Evolutionary conservation across 306 rosid genomes (phyloP), one percentile per base, ranked within the genome.

Genomic region (Urtica urens): DNA sequence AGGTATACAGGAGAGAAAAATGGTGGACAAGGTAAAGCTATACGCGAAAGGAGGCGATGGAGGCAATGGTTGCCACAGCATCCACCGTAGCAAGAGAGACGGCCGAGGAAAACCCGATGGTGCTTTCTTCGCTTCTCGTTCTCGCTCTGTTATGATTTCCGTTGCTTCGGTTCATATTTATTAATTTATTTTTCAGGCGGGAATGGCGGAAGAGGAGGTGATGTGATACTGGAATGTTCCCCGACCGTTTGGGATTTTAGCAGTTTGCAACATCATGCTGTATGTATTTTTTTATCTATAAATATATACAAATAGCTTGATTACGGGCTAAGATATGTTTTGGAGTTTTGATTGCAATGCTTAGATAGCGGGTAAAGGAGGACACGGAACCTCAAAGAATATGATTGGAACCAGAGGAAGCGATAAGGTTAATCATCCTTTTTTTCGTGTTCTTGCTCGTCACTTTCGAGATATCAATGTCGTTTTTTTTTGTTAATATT

Each of bases 121-220:
- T 90, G 42, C 39, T 60, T 62, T 68, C n/a, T n/a, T n/a, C n/a
- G n/a, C n/a, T n/a, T n/a, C n/a, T n/a, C n/a, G n/a, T 23, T 52
- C 38, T 55, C 6, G 43, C 10, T 16, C 5, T 23, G 12, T 19
- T 13, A 26, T 7, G n/a, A 6, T 51, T 3, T 53, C 23, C 35
- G 19, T n/a, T n/a, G n/a, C n/a, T n/a, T n/a, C n/a, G n/a, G n/a
- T n/a, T n/a, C n/a, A n/a, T n/a, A n/a, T n/a, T n/a, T n/a, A n/a
- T n/a, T n/a, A n/a, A n/a, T n/a, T n/a, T n/a, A n/a, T 64, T 48
- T 70, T 60, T 40, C 48, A 90, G 95, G 97, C 72, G 95, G 85
- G 31, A 75, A 68, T 71, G 97, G 95, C 35, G 92, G 95, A 41
- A 81, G 77, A 65, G 97, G 99, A 0, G 97, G 97, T 26, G 92